phyloP scores from a whole-genome alignment of 2,329 filamentous ascomycete genomes.

The Sporothrix mexicana region DNA sequence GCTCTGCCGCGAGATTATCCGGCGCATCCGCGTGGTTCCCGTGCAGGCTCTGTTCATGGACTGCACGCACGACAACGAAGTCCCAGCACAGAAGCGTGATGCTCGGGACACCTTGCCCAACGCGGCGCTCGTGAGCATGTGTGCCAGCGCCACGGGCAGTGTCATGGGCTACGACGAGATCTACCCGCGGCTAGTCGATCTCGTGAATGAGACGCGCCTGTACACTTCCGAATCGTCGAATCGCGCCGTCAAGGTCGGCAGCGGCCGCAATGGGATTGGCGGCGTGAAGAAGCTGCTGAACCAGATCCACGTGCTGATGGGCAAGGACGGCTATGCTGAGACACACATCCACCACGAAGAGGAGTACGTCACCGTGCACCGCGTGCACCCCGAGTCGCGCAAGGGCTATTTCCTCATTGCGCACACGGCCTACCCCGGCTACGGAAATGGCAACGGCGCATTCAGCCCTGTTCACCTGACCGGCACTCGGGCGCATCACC shows the following conservation, averaged over 20 bases:
- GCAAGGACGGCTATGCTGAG: conserved; percentile 90
- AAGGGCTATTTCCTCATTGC: conserved; percentile 96
- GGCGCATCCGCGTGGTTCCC: conserved; percentile 82
- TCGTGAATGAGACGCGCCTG: conserved; percentile 84
- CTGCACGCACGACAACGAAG: conserved; percentile 98
- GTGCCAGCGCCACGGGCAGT: conserved; percentile 89
- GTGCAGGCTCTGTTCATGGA: conserved; percentile 98
- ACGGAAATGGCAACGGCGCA: conserved; percentile 80
- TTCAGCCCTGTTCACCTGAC: conserved; percentile 80
- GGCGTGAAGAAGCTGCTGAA: conserved; percentile 92
- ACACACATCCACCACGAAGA: conserved; percentile 96
- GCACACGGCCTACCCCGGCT: conserved; percentile 92
- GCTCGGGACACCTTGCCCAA: conserved; percentile 93
- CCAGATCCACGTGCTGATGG: conserved; percentile 94
- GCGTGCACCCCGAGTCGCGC: conserved; percentile 88
- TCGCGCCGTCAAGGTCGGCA: conserved; percentile 66
- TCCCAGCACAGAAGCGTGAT: conserved; percentile 92
- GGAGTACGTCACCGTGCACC: conserved; percentile 94
- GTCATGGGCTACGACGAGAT: conserved; percentile 99
- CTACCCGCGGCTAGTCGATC: conserved; percentile 89
- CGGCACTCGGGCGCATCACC: conserved; percentile 81
- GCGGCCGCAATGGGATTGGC: conserved; percentile 83
- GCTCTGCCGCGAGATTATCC: conserved; percentile 68
- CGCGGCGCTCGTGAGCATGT: conserved; percentile 94
- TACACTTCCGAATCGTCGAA: conserved; percentile 75